Evolutionary conservation across 805 yeast species (phyloP).

Genomic region (Kockiozyma suomiensis): DNA sequence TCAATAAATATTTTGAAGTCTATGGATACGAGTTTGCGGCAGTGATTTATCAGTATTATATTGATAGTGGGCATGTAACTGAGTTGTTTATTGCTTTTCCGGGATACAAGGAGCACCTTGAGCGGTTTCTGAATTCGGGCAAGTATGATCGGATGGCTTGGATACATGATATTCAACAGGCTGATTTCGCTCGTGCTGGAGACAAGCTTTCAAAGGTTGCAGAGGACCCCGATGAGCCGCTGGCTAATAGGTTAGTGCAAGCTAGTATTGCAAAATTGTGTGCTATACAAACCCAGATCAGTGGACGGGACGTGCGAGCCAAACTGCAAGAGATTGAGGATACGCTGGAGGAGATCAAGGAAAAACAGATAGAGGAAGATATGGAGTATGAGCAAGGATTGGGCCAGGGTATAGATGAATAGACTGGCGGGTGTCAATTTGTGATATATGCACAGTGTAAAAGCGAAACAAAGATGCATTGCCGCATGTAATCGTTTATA

Average conservation of each 20-base stretch:
- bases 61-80: slow-evolving; percentile 55
- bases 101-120: slow-evolving; percentile 52
- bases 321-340: slow-evolving; percentile 8
- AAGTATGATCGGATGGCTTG: slow-evolving; percentile 57
- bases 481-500: neutral
- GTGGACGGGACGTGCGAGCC: slow-evolving; percentile 2
- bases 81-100: slow-evolving; percentile 61
- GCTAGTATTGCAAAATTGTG: slow-evolving; percentile 74
- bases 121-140: slow-evolving; percentile 53
- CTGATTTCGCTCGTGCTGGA: slow-evolving; percentile 56
- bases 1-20: slow-evolving; percentile 53
- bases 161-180: slow-evolving; percentile 64
- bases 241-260: slow-evolving; percentile 55
- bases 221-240: slow-evolving; percentile 47
- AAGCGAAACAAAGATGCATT: neutral
- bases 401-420: slow-evolving; percentile 6
- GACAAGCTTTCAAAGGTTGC: slow-evolving; percentile 50
- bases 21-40: slow-evolving; percentile 73
- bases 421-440: neutral
- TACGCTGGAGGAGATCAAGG: slow-evolving; percentile 8
- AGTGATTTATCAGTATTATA: slow-evolving; percentile 61
- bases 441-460: neutral
- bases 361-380: slow-evolving; percentile 11
- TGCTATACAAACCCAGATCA: slow-evolving; percentile 48
- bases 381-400: neutral